These are phyloP conservation scores for Boletus subcaerulescens DNA, from an alignment of 768 basidiomycete species.

Conservation along the genomic window DNA sequence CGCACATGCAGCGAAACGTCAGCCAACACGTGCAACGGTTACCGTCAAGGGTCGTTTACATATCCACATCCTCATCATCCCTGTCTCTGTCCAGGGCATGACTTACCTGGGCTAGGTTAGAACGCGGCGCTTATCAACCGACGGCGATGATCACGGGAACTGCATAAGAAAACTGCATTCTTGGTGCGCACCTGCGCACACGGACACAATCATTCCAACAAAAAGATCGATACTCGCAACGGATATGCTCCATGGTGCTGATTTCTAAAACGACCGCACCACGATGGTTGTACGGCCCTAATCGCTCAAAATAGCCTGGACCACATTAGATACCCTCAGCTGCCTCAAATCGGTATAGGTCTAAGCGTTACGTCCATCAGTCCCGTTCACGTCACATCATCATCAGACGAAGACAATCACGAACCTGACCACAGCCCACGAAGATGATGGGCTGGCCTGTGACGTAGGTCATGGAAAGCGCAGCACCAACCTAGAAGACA, in stretches of 20 bases:
- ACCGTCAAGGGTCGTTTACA: too few species aligned
- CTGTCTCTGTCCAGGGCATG: too few species aligned
- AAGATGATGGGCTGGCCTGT: slow-evolving; percentile 98
- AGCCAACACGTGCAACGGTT: too few species aligned
- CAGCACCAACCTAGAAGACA: slow-evolving; percentile 81
- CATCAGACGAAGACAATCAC: slow-evolving; percentile 20
- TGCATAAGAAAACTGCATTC: too few species aligned
- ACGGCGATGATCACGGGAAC: too few species aligned
- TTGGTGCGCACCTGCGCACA: too few species aligned
- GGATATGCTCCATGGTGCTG: not conserved
- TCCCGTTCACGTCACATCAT: not conserved
- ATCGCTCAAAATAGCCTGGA: slow-evolving; percentile 85
- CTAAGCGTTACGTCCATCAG: slow-evolving; percentile 37
- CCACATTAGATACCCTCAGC: slow-evolving; percentile 87
- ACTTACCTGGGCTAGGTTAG: too few species aligned
- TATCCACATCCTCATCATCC: too few species aligned
- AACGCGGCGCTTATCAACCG: too few species aligned
- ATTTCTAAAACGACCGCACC: not conserved
- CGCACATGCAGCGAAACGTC: too few species aligned
- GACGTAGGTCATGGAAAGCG: slow-evolving; percentile 98
- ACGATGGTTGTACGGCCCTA: slow-evolving; percentile 25
- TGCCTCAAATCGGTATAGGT: slow-evolving; percentile 97
- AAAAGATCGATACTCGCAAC: too few species aligned
- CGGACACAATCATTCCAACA: too few species aligned
- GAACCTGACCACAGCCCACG: slow-evolving; percentile 94